Evolutionary conservation across 176 grass and related monocot species (phyloP).

Genomic region (Alopecurus myosuroides): DNA sequence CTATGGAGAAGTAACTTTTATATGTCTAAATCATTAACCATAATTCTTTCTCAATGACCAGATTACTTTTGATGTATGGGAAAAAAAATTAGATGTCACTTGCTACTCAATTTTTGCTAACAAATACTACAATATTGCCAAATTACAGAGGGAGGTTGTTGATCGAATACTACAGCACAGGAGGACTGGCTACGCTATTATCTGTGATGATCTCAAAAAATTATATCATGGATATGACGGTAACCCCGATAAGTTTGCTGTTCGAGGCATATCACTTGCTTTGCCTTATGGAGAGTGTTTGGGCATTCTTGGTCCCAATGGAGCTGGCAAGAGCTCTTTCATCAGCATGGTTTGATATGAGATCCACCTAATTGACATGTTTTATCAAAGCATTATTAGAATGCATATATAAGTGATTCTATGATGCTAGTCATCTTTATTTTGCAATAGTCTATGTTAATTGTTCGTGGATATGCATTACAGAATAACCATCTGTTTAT

Average conservation of each 20-base stretch:
- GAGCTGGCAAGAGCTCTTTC: conserved; percentile 94
- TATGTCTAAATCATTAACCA: too few relatives aligned
- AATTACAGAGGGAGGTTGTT: conserved; percentile 64
- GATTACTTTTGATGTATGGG: too few relatives aligned
- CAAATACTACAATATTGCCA: neutral
- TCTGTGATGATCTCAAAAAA: conserved; percentile 84
- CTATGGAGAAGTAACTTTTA: too few relatives aligned
- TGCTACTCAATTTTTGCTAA: too few relatives aligned
- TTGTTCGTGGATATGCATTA: too few relatives aligned
- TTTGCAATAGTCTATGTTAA: too few relatives aligned
- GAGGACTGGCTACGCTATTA: conserved; percentile 46
- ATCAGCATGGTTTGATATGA: conserved; percentile 85
- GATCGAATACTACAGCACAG: conserved; percentile 46
- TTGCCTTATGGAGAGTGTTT: conserved; percentile 85
- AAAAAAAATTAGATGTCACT: too few relatives aligned
- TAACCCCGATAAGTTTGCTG: conserved; percentile 83
- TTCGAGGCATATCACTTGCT: conserved; percentile 89
- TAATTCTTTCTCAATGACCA: too few relatives aligned
- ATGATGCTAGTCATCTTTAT: too few relatives aligned
- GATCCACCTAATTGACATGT: neutral
- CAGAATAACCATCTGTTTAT: too few relatives aligned
- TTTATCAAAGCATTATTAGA: conserved; percentile 1
- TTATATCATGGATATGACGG: conserved; percentile 84
- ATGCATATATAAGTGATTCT: too few relatives aligned
- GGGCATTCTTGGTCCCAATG: conserved; percentile 95